These are phyloP conservation scores for Citropsis articulata DNA, from an alignment of 345 rosid species.

Conservation along the genomic window DNA sequence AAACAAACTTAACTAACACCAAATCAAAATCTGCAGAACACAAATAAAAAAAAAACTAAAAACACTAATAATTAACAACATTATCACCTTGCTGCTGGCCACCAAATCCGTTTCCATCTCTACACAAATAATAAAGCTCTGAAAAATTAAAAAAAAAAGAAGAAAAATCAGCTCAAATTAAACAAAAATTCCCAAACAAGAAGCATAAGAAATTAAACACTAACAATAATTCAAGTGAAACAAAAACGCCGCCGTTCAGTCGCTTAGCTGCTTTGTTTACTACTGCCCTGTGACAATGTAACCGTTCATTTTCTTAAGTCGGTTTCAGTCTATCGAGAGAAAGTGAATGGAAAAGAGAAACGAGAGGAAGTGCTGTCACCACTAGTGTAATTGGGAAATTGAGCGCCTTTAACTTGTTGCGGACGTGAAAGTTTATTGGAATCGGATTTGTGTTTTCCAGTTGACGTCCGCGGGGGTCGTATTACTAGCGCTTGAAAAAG, in stretches of 20 bases:
- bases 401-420: neutral
- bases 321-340: neutral
- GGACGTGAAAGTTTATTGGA: neutral
- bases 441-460: neutral
- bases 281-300: too few species aligned
- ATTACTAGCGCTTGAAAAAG: neutral
- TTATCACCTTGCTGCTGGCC: neutral
- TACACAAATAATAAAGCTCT: neutral
- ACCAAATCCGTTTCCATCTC: conserved; percentile 7
- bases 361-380: neutral
- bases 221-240: neutral
- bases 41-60: neutral
- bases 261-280: neutral
- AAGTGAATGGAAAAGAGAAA: neutral
- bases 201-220: neutral
- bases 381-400: neutral
- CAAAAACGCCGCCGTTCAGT: neutral
- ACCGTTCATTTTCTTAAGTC: neutral
- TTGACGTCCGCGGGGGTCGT: neutral
- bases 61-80: neutral
- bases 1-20: neutral
- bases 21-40: neutral
- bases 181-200: neutral
- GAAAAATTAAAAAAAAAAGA: neutral
- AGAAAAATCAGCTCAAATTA: neutral